These are phyloP conservation scores for Colletotrichum melonis DNA, from an alignment of 2,329 filamentous ascomycete genomes.

Conservation along the genomic window DNA sequence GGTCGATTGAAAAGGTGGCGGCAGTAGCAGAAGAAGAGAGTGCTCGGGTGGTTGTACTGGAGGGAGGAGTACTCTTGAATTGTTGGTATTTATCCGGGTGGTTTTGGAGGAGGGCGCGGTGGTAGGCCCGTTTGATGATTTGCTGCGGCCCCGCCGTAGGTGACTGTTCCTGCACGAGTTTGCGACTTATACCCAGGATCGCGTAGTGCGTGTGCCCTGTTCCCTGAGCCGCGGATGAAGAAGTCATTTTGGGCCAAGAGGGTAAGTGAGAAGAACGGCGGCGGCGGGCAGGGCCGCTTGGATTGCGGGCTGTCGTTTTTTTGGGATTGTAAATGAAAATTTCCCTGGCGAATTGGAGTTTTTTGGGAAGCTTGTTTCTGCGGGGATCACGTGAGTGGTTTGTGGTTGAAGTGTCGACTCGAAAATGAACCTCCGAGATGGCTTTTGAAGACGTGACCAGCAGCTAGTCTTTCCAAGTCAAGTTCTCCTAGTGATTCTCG, in stretches of 20 bases:
- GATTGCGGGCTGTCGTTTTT: neutral
- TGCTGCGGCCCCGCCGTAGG: slow-evolving; percentile 47
- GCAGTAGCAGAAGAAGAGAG: neutral
- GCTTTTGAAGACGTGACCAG: neutral
- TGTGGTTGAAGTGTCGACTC: neutral
- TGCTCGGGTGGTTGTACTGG: slow-evolving; percentile 10
- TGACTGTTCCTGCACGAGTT: slow-evolving; percentile 55
- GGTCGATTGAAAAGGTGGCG: slow-evolving; percentile 65
- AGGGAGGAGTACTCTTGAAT: slow-evolving; percentile 9
- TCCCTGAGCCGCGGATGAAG: slow-evolving; percentile 20
- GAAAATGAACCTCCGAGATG: no score
- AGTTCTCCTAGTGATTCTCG: neutral
- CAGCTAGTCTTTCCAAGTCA: neutral
- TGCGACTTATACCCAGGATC: slow-evolving; percentile 66
- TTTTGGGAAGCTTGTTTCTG: neutral
- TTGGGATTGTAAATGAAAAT: slow-evolving; percentile 21
- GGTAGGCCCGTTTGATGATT: slow-evolving; percentile 72
- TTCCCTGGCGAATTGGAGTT: slow-evolving; percentile 29
- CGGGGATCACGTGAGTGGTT: slow-evolving; percentile 28
- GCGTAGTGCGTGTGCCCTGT: slow-evolving; percentile 65
- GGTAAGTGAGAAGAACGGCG: neutral
- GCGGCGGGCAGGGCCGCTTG: slow-evolving; percentile 24
- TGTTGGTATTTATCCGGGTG: slow-evolving; percentile 69
- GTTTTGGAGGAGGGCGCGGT: slow-evolving; percentile 71
- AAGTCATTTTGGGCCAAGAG: slow-evolving; percentile 27